Evolutionary conservation across 1,139 yeast species (phyloP), one percentile per base, ranked within the genome.

Genomic region (Saccharomyces uvarum): DNA sequence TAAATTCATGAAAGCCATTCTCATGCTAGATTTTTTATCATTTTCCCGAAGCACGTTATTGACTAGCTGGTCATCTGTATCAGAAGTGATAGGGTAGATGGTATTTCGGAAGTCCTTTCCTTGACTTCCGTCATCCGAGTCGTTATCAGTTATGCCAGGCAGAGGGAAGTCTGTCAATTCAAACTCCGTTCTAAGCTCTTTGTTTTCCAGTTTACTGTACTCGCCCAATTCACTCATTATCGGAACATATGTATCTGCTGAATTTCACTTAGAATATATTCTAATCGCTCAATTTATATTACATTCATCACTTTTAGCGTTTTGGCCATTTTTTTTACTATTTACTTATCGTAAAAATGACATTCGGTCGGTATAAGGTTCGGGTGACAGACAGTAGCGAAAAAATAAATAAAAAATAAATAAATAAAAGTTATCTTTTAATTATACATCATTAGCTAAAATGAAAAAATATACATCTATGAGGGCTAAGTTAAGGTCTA

Each of bases 1-100:
- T 96, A 91, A 90, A 70, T 91, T 91, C 95, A 91, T 88, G 65
- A 91, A 90, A 11, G 97, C 97, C 90, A 87, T 86, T 58, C 79
- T 79, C 79, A 90, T 77, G 58, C 68, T 68, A 1, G 75, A 71
- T 54, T 70, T 70, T 33, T 53, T 56, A 2, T 57, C 56, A 47
- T 60, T 59, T 16, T 58, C 63, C 14, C 54, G 53, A 28, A 59
- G 41, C 44, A 59, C 27, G 2, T 41, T 28, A 21, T 47, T 44
- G 2, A 55, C 59, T 3, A 54, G 44, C 14, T 28, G 49, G 16
- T 54, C 56, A 27, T 47, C 44, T 26, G n/a, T 38, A 9, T 38
- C 44, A 16, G 44, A 19, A 38, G n/a, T 11, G 3, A 38, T 38
- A 11, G 44, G 44, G 13, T 38, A 38, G 44, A 38, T 16, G 44